Percentiles rank a stretch among this genome's conserved stretches.
These are phyloP conservation scores for Tanacetum coccineum DNA, from an alignment of 129 eudicot genomes.

Conservation along the genomic window DNA sequence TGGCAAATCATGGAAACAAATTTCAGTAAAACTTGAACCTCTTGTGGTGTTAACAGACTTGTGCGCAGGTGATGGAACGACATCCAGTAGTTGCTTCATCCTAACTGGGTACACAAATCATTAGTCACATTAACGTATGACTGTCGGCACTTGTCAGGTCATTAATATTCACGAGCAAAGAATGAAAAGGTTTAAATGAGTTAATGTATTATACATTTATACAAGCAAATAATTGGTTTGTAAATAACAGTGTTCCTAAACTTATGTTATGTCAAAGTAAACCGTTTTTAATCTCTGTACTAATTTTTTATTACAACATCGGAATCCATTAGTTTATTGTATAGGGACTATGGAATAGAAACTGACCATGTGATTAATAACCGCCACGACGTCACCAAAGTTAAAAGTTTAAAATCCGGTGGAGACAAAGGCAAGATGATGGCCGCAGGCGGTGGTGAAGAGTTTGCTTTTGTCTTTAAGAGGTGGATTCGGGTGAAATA, in stretches of 20 bases:
- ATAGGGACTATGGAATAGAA: neutral
- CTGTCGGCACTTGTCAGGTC: too few relatives aligned
- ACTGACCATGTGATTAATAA: conserved; percentile 17
- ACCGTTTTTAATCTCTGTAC: neutral
- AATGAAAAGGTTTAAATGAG: too few relatives aligned
- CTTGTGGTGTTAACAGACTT: conserved; percentile 65
- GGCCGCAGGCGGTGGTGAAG: neutral
- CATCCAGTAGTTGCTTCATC: conserved; percentile 9
- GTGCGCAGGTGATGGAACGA: conserved; percentile 31
- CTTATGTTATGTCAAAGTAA: neutral
- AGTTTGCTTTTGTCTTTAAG: neutral
- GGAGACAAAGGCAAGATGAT: neutral
- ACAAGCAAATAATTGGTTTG: neutral
- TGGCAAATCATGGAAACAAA: conserved; percentile 71
- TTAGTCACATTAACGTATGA: too few relatives aligned
- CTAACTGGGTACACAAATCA: neutral
- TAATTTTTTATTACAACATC: neutral
- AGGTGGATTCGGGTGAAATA: too few relatives aligned
- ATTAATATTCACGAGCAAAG: too few relatives aligned
- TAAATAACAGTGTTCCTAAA: too few relatives aligned
- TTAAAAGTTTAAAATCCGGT: neutral
- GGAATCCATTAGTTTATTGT: neutral
- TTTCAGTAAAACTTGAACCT: conserved; percentile 56
- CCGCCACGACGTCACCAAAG: neutral
- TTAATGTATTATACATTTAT: too few relatives aligned